Evolutionary conservation across 176 grass and related monocot genomes (phyloP), one percentile per base, ranked within the genome.

Genomic region (Carex pumila): DNA sequence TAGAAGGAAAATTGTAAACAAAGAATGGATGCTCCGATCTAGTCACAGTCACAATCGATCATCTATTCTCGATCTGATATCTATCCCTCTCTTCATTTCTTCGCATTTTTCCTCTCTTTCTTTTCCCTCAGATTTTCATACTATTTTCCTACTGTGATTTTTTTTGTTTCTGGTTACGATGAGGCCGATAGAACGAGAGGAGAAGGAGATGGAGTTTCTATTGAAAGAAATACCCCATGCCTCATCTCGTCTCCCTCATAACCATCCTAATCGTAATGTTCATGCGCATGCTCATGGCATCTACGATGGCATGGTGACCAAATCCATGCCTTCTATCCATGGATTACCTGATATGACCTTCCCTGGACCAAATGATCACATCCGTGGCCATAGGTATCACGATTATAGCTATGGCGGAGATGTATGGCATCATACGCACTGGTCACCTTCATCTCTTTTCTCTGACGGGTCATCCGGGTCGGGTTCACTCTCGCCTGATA

Each of bases 161-260:
- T 86, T 71, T 12, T 85, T 60, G 70, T 65, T 63, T 62, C 70
- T 68, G 71, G 82, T 82, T 0, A 39, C 37, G 64, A 85, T 5
- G 64, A 76, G 22, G 13, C 62, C 78, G 9, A 81, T 84, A 66
- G 49, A 72, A 39, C 66, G 79, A 49, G 85, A 90, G 88, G 89
- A 91, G 60, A 90, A 73, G 86, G 91, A 97, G 87, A 92, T 94
- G 67, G 92, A 92, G 67, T 80, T 89, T 84, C 75, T 97, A 18
- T 84, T 90, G 52, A 79, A 85, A 74, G 92, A 94, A 84, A 89
- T 92, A 67, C 85, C 88, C 15, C 86, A 85, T 34, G 81, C 68
- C 57, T 85, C 91, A 13, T 84, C 89, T 34, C 89, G 73, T 31
- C 29, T 57, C 52, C 84, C 41, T 22, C 85, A 85, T 21, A 59